Evolutionary conservation across 2,329 filamentous ascomycete genomes (phyloP).

Genomic region (Sporothrix pseudoabietina): DNA sequence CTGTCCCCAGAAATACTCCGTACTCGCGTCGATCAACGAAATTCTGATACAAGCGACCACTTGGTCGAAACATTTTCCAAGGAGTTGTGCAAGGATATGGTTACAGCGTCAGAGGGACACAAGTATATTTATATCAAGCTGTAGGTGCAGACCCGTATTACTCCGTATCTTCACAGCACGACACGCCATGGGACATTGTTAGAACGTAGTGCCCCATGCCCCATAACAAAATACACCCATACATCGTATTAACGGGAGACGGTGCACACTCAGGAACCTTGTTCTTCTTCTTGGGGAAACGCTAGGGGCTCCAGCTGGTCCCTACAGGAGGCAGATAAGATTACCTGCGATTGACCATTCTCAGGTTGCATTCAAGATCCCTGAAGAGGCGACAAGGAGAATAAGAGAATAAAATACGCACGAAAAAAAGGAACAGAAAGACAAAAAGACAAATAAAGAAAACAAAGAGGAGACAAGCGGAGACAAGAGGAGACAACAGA

Average conservation of each 20-base stretch:
- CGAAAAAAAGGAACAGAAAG: too few relatives aligned
- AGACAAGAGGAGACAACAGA: not conserved
- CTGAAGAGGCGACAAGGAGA: not conserved
- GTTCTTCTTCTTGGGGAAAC: not conserved
- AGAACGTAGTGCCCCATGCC: not conserved
- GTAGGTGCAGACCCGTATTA: too few relatives aligned
- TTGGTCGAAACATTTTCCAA: constrained; percentile 18
- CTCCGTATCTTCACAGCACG: too few relatives aligned
- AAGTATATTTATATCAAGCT: too few relatives aligned
- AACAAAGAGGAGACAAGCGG: not conserved
- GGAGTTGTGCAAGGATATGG: not conserved
- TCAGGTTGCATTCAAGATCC: constrained; percentile 3
- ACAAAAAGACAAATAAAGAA: not conserved
- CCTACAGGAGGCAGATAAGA: constrained; percentile 16
- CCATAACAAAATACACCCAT: not conserved
- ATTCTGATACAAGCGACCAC: constrained; percentile 22
- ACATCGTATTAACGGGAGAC: too few relatives aligned
- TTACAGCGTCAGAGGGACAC: not conserved
- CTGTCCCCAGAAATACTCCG: constrained; percentile 1
- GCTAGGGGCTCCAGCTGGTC: constrained; percentile 9
- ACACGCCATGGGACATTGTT: not conserved
- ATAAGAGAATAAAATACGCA: not conserved
- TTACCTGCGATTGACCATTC: not conserved
- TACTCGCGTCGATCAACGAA: constrained; percentile 7
- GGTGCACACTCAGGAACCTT: not conserved